Percentiles rank a stretch among this genome's conserved stretches.
Evolutionary conservation across 73 alveolate species (phyloP).

Genomic region (Paramecium sonneborni): DNA sequence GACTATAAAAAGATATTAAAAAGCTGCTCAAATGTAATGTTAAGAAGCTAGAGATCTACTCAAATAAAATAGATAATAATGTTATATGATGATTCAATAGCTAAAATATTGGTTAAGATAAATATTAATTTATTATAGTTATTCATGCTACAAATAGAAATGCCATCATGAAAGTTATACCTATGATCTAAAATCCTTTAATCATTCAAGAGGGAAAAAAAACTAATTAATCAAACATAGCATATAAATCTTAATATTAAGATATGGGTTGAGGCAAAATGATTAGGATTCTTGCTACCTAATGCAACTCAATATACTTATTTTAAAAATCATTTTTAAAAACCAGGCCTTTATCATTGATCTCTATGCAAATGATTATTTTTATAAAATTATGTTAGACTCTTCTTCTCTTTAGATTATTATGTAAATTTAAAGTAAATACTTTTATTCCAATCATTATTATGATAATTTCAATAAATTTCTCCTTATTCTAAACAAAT

Average conservation of each 20-base stretch:
- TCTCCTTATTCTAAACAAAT: neutral
- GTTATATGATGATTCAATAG: slow-evolving; percentile 18
- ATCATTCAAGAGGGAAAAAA: neutral
- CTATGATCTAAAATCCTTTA: neutral
- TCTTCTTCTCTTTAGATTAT: neutral
- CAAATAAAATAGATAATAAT: neutral
- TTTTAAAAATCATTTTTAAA: neutral
- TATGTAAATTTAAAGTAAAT: neutral
- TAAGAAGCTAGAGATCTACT: slow-evolving; percentile 47
- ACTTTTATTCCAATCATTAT: neutral
- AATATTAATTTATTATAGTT: neutral
- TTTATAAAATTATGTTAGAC: neutral
- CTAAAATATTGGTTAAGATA: neutral
- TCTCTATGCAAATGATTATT: neutral
- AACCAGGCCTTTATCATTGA: slow-evolving; percentile 10
- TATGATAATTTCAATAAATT: neutral
- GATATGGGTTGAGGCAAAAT: slow-evolving; percentile 17
- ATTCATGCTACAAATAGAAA: neutral
- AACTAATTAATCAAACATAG: neutral
- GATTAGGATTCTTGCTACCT: neutral
- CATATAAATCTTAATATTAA: neutral
- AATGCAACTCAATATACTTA: neutral
- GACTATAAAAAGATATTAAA: slow-evolving; percentile 19
- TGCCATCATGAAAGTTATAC: neutral
- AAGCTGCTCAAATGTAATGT: slow-evolving; percentile 23